Evolutionary conservation across 2,329 filamentous ascomycete genomes (phyloP).

Genomic region (Anisogramma anomala): DNA sequence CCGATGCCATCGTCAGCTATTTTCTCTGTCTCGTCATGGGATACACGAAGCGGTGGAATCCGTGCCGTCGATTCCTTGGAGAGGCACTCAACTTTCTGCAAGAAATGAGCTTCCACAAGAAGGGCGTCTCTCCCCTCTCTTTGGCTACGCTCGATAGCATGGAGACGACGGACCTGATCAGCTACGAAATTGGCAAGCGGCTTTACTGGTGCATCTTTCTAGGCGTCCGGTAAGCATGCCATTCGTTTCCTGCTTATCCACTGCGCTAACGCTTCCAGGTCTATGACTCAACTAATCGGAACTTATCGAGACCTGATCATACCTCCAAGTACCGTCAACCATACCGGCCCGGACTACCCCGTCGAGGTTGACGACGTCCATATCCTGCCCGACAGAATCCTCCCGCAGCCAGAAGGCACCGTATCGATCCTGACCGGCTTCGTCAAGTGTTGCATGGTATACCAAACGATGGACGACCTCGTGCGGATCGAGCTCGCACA

Average conservation of each 20-base stretch:
- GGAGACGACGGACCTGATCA: slow-evolving; percentile 53
- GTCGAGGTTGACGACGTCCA: slow-evolving; percentile 75
- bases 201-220: slow-evolving; percentile 80
- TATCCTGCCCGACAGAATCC: slow-evolving; percentile 59
- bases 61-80: slow-evolving; percentile 59
- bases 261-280: slow-evolving; percentile 33
- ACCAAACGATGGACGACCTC: slow-evolving; percentile 67
- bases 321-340: slow-evolving; percentile 61
- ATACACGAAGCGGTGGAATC: slow-evolving; percentile 56
- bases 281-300: slow-evolving; percentile 66
- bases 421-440: slow-evolving; percentile 69
- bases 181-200: slow-evolving; percentile 61
- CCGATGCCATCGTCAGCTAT: slow-evolving; percentile 61
- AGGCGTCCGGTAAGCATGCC: slow-evolving; percentile 48
- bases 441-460: slow-evolving; percentile 67
- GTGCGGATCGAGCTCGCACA: slow-evolving; percentile 74
- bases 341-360: slow-evolving; percentile 69
- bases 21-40: slow-evolving; percentile 56
- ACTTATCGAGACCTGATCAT: slow-evolving; percentile 62
- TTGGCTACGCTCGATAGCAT: slow-evolving; percentile 31
- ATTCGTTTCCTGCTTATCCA: neutral
- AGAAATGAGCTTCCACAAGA: slow-evolving; percentile 52
- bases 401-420: slow-evolving; percentile 54
- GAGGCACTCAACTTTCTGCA: slow-evolving; percentile 59
- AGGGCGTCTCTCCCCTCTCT: slow-evolving; percentile 29